phyloP scores from a whole-genome alignment of 208 protist genomes.

The Polymyxa betae region DNA sequence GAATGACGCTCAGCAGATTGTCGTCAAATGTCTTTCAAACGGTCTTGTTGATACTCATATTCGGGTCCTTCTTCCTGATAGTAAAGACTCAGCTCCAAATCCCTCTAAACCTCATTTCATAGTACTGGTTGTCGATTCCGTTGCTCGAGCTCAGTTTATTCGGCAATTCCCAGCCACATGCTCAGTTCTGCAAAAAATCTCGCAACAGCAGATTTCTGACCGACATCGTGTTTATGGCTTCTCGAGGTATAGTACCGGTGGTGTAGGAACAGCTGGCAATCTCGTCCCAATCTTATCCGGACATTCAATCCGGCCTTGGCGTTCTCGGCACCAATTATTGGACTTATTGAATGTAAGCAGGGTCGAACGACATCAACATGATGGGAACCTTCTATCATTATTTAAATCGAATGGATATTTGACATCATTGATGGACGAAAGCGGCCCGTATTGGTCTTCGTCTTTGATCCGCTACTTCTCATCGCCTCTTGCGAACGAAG shows the following conservation, averaged over 20 bases:
- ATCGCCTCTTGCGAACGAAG: not conserved
- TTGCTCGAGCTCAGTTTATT: conserved; percentile 17
- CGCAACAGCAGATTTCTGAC: not conserved
- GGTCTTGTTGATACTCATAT: not conserved
- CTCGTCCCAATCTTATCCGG: not conserved
- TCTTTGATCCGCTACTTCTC: not conserved
- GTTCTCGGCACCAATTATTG: not conserved
- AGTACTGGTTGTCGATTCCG: conserved; percentile 3
- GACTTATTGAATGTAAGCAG: not conserved
- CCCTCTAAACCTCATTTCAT: not conserved
- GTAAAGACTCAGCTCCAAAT: not conserved
- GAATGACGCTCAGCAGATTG: not conserved
- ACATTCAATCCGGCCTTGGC: not conserved
- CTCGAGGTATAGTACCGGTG: not conserved
- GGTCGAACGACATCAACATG: not conserved
- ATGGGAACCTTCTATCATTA: not conserved
- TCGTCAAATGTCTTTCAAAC: not conserved
- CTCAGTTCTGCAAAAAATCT: not conserved
- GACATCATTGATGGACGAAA: conserved; percentile 34
- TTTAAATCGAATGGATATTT: conserved; percentile 5
- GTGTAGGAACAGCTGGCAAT: conserved; percentile 12
- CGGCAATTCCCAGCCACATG: conserved; percentile 1
- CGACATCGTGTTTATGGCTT: not conserved
- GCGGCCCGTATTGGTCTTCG: conserved; percentile 14
- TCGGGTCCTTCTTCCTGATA: not conserved